Percentiles rank a stretch among this genome's conserved stretches.
Conservation (phyloP, 176 grass and related monocot species). For the Thalia dealbata region DNA sequence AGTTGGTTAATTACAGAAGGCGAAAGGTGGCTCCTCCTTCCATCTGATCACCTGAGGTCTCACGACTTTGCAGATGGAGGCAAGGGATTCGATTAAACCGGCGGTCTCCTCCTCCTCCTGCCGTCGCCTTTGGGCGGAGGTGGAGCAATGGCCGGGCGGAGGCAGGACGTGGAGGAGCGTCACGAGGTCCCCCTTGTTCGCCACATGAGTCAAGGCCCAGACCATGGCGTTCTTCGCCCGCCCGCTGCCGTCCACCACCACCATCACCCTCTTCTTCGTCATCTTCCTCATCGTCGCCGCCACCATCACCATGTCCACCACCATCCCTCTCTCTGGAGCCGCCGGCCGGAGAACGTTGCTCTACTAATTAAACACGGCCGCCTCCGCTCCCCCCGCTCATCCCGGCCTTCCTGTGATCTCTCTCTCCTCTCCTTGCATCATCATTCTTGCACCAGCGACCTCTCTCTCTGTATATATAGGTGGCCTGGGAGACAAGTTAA, state of each 20-base stretch:
- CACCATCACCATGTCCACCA: conserved; percentile 2
- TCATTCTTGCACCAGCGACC: too few species aligned
- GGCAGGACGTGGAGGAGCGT: conserved; percentile 85
- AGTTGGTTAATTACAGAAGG: too few species aligned
- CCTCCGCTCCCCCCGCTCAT: too few species aligned
- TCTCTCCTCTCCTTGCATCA: too few species aligned
- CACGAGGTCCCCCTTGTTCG: conserved; percentile 77
- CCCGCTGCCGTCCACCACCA: conserved; percentile 62
- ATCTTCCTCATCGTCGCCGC: background rate
- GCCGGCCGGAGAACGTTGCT: too few species aligned
- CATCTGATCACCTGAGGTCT: conserved; percentile 49
- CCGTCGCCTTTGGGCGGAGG: background rate
- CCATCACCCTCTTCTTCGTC: conserved; percentile 83
- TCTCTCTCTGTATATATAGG: too few species aligned
- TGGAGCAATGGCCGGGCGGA: background rate
- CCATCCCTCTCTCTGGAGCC: conserved; percentile 4
- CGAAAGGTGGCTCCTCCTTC: too few species aligned
- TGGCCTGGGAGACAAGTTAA: too few species aligned
- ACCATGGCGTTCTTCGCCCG: conserved; percentile 90
- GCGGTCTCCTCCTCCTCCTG: conserved; percentile 29
- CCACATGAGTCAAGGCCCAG: conserved; percentile 93
- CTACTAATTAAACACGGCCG: too few species aligned
- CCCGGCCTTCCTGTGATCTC: too few species aligned
- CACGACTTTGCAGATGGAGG: conserved; percentile 73
- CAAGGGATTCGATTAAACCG: conserved; percentile 67